A percentile compares a stretch with the other conserved stretches of the same genome.
Evolutionary conservation across 1,284 basidiomycete genomes (phyloP).

Genomic region (Moesziomyces sp.): DNA sequence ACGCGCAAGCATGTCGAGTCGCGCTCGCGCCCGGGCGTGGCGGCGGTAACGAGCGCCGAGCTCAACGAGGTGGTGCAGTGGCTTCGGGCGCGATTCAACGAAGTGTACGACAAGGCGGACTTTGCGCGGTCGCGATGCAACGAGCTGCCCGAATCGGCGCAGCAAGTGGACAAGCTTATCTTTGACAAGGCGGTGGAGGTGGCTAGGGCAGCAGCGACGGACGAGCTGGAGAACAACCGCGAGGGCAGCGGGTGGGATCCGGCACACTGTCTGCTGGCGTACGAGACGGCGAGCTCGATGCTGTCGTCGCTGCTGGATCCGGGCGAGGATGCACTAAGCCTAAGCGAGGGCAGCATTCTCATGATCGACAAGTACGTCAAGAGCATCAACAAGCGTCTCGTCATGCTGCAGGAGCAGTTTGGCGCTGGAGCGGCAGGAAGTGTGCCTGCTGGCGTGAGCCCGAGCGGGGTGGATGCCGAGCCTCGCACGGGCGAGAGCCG

Average conservation of each 20-base stretch:
- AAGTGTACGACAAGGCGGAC: constrained; percentile 73
- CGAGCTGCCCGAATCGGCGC: constrained; percentile 69
- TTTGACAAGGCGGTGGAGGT: constrained; percentile 73
- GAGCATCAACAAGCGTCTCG: constrained; percentile 60
- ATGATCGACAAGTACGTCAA: constrained; percentile 64
- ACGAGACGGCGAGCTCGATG: constrained; percentile 93
- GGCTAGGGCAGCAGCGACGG: constrained; percentile 87
- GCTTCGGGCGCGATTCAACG: constrained; percentile 73
- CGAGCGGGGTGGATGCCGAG: constrained; percentile 16
- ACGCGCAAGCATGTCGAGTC: constrained; percentile 69
- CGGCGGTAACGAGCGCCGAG: constrained; percentile 69
- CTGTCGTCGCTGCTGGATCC: constrained; percentile 91
- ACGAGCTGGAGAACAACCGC: constrained; percentile 77
- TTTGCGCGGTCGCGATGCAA: constrained; percentile 71
- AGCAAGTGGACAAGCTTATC: constrained; percentile 71
- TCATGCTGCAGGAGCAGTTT: constrained; percentile 47
- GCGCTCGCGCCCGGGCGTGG: constrained; percentile 45
- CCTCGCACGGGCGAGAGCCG: constrained; percentile 21
- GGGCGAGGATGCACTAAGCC: constrained; percentile 75
- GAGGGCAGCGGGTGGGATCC: constrained; percentile 75
- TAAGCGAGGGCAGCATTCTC: constrained; percentile 54
- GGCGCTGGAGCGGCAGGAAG: constrained; percentile 6
- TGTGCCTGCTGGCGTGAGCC: constrained; percentile 10
- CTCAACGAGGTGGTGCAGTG: constrained; percentile 74
- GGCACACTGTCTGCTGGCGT: constrained; percentile 84